Conservation (phyloP, 441 rosid genomes). For the Erodium texanum region DNA sequence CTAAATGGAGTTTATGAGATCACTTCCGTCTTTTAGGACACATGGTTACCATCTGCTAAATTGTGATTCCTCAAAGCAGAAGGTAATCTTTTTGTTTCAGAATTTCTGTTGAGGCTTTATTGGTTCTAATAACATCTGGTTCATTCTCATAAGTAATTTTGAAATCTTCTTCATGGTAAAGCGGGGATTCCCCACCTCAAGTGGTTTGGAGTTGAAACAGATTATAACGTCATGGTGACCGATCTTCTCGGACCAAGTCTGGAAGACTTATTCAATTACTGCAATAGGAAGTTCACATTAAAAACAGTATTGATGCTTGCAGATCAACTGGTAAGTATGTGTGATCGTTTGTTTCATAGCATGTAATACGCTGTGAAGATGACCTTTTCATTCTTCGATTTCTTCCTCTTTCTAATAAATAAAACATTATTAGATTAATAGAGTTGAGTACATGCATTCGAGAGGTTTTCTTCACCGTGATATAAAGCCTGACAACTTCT, state of each 20-base stretch:
- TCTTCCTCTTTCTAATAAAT: background rate
- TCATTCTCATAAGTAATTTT: background rate
- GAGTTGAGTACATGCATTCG: constrained; percentile 96
- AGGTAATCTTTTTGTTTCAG: background rate
- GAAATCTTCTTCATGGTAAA: constrained; percentile 23
- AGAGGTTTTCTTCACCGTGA: constrained; percentile 98
- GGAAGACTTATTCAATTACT: constrained; percentile 92
- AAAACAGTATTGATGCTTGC: constrained; percentile 98
- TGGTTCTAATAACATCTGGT: background rate
- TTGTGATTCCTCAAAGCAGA: background rate
- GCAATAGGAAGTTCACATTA: constrained; percentile 77
- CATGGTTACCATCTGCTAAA: background rate
- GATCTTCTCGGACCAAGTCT: constrained; percentile 98
- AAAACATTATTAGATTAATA: constrained; percentile 50
- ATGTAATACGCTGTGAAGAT: background rate
- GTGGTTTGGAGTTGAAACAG: constrained; percentile 94
- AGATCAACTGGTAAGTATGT: constrained; percentile 74
- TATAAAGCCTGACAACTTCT: constrained; percentile 94
- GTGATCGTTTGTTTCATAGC: background rate
- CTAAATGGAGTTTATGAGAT: background rate
- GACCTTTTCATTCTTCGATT: background rate
- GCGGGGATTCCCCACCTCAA: constrained; percentile 94
- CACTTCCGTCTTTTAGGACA: background rate
- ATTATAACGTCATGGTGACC: constrained; percentile 85
- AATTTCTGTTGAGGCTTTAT: background rate